phyloP scores from a whole-genome alignment of 148 eudicot species.

The Chenopodium suecicum region DNA sequence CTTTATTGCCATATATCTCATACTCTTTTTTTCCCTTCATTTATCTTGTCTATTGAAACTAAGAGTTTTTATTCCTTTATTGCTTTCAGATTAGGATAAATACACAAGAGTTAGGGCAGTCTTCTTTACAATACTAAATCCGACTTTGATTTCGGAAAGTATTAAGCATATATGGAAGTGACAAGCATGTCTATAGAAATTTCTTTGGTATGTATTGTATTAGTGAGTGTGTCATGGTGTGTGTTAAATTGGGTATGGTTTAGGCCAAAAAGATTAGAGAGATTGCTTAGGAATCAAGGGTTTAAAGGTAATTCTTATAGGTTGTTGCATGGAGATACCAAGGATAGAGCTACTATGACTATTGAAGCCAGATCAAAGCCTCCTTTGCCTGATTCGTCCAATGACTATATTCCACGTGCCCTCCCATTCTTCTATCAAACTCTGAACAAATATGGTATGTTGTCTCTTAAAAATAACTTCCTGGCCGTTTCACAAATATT shows the following conservation, averaged over 20 bases:
- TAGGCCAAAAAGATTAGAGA: constrained; percentile 45
- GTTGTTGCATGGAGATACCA: constrained; percentile 39
- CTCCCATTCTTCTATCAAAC: constrained; percentile 28
- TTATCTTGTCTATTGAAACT: too few relatives aligned
- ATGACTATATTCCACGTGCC: constrained; percentile 22
- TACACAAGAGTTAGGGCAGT: too few relatives aligned
- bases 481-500: too few relatives aligned
- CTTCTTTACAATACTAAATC: too few relatives aligned
- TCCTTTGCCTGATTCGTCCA: constrained; percentile 12
- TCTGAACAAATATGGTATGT: constrained; percentile 28
- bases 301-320: constrained; percentile 44
- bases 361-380: constrained; percentile 28
- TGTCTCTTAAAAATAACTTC: too few relatives aligned
- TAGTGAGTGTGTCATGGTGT: constrained; percentile 19
- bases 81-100: too few relatives aligned
- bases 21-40: too few relatives aligned
- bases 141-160: too few relatives aligned
- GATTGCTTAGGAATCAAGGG: constrained; percentile 42
- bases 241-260: constrained; percentile 52
- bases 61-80: too few relatives aligned
- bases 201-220: constrained; percentile 7
- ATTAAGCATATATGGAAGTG: not conserved
- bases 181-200: not conserved
- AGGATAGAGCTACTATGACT: constrained; percentile 28
- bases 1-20: too few relatives aligned